Evolutionary conservation across 768 basidiomycete species (phyloP).

Genomic region (Tricholoma matsutake): DNA sequence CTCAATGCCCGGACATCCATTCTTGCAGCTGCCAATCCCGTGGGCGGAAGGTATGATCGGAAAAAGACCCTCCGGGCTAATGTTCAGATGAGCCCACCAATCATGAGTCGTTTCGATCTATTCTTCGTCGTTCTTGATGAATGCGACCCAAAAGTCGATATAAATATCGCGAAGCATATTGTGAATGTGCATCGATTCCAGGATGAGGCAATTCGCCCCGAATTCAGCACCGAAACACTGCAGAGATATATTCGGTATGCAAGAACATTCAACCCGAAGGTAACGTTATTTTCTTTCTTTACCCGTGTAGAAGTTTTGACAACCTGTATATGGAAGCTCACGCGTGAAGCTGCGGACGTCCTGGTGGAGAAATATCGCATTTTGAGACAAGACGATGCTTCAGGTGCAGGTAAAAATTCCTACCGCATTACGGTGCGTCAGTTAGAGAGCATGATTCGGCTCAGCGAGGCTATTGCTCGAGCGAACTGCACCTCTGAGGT

Average conservation of each 20-base stretch:
- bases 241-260: constrained; percentile 98
- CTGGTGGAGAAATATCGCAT: constrained; percentile 94
- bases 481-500: constrained; percentile 96
- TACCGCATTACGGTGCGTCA: constrained; percentile 98
- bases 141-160: constrained; percentile 88
- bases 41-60: constrained; percentile 95
- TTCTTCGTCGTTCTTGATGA: constrained; percentile 99
- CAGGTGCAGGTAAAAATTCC: constrained; percentile 84
- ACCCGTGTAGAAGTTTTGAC: not conserved
- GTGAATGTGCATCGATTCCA: constrained; percentile 96
- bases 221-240: constrained; percentile 95
- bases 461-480: constrained; percentile 95
- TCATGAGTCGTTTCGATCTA: constrained; percentile 98
- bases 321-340: constrained; percentile 54
- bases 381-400: constrained; percentile 88
- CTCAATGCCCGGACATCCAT: constrained; percentile 97
- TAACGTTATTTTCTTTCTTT: constrained; percentile 26
- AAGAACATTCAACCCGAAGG: constrained; percentile 97
- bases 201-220: constrained; percentile 91
- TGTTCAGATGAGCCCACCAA: constrained; percentile 96
- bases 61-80: constrained; percentile 91
- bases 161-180: constrained; percentile 94
- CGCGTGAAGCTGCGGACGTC: constrained; percentile 87
- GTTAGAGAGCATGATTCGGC: constrained; percentile 96
- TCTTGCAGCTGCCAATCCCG: constrained; percentile 95